Evolutionary conservation across 208 protist genomes (phyloP), one percentile per base, ranked within the genome.

Genomic region (Wallacemonas sp.): DNA sequence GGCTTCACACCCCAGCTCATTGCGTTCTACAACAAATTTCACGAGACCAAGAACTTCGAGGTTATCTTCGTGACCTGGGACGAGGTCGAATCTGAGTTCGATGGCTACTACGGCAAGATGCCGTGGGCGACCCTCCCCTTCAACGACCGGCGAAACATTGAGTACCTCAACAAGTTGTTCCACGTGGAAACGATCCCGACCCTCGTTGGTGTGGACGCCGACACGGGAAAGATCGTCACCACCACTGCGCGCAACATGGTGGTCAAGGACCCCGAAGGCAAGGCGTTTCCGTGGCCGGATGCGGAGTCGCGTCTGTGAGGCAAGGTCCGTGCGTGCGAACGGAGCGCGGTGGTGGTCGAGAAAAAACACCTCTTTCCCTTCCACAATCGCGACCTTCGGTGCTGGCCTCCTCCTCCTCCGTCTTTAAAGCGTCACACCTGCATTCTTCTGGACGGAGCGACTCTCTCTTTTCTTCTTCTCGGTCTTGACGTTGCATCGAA

Each of bases 1-100:
- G 63, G 59, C 33, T 89, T 89, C 73, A 92, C 86, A 12, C 86
- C 86, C 8, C 30, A 59, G 19, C 73, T 92, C 15, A 57, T 34
- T 15, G 69, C 69, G 39, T 76, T 81, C 50, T 92, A 91, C 64
- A 60, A 79, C 37, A 73, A 78, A 57, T 64, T 73, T 45, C 55
- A 64, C 33, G 42, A 32, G 36, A 21, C 55, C 36, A 74, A 79
- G 55, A 77, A 87, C 65, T 92, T 87, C 41, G 81, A 87, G 45
- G 71, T 87, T 17, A 48, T 87, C 15, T 69, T 87, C 33, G 59
- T 76, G 24, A 71, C 63, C 1, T 80, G 70, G 73, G 81, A 87
- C 50, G 67, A 81, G 66, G 63, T 60, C 10, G 71, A 81, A 53
- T 17, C 29, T 8, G 76, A 79, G 33, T 81, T 73, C 39, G 33